Evolutionary conservation across 2,329 filamentous ascomycete genomes (phyloP).

Genomic region (Grosmannia huntii): DNA sequence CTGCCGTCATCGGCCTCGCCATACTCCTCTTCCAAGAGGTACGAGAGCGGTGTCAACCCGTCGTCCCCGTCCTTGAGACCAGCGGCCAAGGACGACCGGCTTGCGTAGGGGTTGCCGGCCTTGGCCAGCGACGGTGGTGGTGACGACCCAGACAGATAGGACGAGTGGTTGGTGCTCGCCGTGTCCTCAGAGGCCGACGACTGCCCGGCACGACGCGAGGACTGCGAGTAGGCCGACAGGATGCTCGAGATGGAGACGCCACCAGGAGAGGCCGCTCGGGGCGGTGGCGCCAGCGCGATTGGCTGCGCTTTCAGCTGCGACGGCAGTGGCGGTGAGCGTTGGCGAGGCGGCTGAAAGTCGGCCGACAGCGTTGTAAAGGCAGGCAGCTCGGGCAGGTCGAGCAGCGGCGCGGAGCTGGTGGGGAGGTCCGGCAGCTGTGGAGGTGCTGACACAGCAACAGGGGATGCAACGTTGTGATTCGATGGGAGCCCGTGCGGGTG

Average conservation of each 20-base stretch:
- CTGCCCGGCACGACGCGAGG: background rate
- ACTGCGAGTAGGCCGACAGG: conserved; percentile 38
- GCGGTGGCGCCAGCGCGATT: background rate
- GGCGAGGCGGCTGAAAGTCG: background rate
- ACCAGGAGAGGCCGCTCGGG: conserved; percentile 13
- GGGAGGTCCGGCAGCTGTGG: conserved; percentile 5
- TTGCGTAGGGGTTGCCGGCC: too few species aligned
- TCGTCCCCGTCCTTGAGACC: background rate
- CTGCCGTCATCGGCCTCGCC: conserved; percentile 1
- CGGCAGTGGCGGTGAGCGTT: background rate
- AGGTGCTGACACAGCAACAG: background rate
- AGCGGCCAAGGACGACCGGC: too few species aligned
- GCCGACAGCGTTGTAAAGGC: background rate
- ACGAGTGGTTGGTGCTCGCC: conserved; percentile 22
- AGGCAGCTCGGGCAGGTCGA: background rate
- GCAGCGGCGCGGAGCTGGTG: background rate
- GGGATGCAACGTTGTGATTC: background rate
- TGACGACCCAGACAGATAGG: conserved; percentile 17
- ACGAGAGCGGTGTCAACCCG: conserved; percentile 8
- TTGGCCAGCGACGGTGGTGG: too few species aligned
- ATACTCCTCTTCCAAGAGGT: conserved; percentile 8
- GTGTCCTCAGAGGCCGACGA: conserved; percentile 24
- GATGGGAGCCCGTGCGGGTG: background rate
- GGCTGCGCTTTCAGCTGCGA: background rate
- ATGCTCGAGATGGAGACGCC: conserved; percentile 37